A percentile compares a stretch with the other conserved stretches of the same genome.
Evolutionary conservation across 169 alveolate species (phyloP).

Genomic region (Eimeria necatrix): DNA sequence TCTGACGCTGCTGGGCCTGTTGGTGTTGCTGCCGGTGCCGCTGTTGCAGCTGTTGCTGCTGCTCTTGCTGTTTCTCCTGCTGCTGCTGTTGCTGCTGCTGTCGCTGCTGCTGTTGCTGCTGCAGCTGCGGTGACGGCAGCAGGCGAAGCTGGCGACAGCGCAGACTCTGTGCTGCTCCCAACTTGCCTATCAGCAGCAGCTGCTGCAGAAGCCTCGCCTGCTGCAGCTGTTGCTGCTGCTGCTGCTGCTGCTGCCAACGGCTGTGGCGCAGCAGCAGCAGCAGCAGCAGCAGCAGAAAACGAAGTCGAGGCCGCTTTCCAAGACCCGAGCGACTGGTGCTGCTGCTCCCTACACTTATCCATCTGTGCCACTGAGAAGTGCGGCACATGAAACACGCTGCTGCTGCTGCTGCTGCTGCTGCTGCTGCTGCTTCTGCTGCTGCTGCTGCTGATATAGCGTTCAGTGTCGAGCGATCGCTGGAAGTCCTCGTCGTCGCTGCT

Average conservation of each 20-base stretch:
- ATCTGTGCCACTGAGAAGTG: conserved; percentile 27
- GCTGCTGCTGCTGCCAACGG: conserved; percentile 14
- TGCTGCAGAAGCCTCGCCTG: not conserved
- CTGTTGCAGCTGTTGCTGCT: not conserved
- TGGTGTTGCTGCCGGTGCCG: not conserved
- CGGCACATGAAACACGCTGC: conserved; percentile 27
- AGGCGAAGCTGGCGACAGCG: not conserved
- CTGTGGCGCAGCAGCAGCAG: not conserved
- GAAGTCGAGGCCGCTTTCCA: not conserved
- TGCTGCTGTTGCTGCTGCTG: conserved; percentile 27
- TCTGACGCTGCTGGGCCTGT: not conserved
- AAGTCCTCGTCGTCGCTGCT: conserved; percentile 55
- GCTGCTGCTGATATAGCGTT: conserved; percentile 38
- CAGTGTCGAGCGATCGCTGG: not conserved
- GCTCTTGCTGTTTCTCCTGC: not conserved
- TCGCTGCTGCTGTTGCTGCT: not conserved
- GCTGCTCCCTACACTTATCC: conserved; percentile 47
- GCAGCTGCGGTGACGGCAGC: not conserved
- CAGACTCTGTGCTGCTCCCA: not conserved
- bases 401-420: conserved; percentile 54
- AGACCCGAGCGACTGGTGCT: not conserved
- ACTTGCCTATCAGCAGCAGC: not conserved
- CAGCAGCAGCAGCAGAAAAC: conserved; percentile 16
- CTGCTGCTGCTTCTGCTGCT: conserved; percentile 58
- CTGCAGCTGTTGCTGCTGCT: conserved; percentile 20